These are phyloP conservation scores for Limnanthes douglasii DNA, from an alignment of 345 rosid species.

Conservation along the genomic window DNA sequence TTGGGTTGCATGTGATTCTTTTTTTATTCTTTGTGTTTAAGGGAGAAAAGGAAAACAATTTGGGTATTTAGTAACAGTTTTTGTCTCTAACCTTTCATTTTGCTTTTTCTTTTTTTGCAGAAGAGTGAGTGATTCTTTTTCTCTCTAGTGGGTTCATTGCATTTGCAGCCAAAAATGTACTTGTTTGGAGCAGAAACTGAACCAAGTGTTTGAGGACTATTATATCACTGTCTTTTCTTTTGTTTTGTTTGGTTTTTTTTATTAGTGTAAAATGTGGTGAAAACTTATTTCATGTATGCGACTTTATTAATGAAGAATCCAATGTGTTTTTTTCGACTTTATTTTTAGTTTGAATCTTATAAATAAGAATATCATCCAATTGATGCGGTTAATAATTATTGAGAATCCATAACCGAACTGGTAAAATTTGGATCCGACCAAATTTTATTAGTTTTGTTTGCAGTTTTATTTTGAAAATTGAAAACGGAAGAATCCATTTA, in stretches of 20 bases:
- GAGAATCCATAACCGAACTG: too few species aligned
- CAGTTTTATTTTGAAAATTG: too few species aligned
- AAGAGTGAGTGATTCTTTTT: conserved; percentile 5
- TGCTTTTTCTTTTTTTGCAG: conserved; percentile 1
- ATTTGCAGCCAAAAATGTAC: conserved; percentile 4
- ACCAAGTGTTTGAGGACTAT: background rate
- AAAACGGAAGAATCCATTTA: too few species aligned
- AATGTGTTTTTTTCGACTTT: background rate
- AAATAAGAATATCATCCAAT: too few species aligned
- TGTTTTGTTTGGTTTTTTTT: background rate
- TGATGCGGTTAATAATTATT: too few species aligned
- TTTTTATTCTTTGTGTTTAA: too few species aligned
- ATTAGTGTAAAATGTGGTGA: background rate
- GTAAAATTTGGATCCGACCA: too few species aligned
- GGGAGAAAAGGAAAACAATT: too few species aligned
- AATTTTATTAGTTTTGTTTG: too few species aligned
- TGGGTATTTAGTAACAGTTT: background rate
- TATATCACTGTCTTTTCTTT: background rate
- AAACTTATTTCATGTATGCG: background rate
- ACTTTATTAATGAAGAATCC: background rate
- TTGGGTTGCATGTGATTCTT: too few species aligned
- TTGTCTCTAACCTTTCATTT: background rate
- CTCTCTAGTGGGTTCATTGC: background rate
- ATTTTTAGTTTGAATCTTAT: too few species aligned
- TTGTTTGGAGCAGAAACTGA: background rate